Conservation (phyloP, 176 grass and related monocot genomes). For the Otatea glauca region DNA sequence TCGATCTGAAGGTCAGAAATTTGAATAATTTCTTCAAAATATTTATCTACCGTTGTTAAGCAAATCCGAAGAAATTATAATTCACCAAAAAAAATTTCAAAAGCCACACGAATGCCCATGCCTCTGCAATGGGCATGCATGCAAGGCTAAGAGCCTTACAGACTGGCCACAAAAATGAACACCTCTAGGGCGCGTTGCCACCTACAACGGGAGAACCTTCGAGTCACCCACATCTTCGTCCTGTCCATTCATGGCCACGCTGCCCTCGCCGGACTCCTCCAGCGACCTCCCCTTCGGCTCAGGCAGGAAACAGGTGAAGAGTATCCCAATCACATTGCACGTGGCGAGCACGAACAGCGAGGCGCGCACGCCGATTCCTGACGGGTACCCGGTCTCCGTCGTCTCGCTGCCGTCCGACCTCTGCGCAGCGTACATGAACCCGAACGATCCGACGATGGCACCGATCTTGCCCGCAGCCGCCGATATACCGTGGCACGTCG, state of each 20-base stretch:
- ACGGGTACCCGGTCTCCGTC: slow-evolving; percentile 23
- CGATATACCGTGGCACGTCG: slow-evolving; percentile 82
- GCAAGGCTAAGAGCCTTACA: no score
- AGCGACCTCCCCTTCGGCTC: slow-evolving; percentile 47
- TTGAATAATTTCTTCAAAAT: no score
- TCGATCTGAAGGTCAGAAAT: no score
- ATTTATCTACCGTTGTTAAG: no score
- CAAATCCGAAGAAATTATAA: no score
- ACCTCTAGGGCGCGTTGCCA: no score
- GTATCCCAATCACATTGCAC: slow-evolving; percentile 27
- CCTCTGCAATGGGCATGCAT: no score
- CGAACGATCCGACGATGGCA: slow-evolving; percentile 41
- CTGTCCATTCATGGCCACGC: background rate
- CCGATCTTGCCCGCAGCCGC: slow-evolving; percentile 46
- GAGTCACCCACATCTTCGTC: background rate
- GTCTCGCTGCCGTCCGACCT: background rate
- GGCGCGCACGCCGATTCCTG: slow-evolving; percentile 32
- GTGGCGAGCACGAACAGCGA: slow-evolving; percentile 40
- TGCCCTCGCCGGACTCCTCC: slow-evolving; percentile 40
- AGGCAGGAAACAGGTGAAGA: slow-evolving; percentile 43
- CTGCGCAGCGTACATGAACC: slow-evolving; percentile 43
- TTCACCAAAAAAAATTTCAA: no score
- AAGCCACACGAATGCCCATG: no score
- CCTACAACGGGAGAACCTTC: background rate
- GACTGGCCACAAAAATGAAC: no score